Evolutionary conservation across 768 basidiomycete species (phyloP).

Genomic region (Royoungia palumana): DNA sequence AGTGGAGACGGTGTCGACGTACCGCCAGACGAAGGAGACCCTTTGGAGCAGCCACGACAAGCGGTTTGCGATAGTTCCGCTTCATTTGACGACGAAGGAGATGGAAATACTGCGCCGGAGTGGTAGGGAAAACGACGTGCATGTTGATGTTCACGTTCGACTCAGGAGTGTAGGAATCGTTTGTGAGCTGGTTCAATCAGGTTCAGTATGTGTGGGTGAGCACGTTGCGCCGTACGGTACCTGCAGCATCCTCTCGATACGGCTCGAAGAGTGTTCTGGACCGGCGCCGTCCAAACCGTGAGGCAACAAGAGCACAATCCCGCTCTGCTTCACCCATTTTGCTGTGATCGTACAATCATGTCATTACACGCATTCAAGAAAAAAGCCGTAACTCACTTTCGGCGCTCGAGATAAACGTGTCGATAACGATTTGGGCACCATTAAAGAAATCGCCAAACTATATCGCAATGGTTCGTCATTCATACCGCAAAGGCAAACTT

Average conservation of each 20-base stretch:
- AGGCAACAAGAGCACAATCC: conserved; percentile 78
- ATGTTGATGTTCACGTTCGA: conserved; percentile 63
- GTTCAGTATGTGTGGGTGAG: not conserved
- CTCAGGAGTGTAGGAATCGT: conserved; percentile 52
- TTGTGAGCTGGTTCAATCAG: conserved; percentile 56
- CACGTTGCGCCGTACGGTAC: conserved; percentile 34
- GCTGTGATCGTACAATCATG: conserved; percentile 40
- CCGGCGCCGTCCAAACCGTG: conserved; percentile 93
- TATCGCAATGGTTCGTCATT: not conserved
- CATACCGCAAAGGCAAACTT: not conserved
- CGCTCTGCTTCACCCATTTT: conserved; percentile 93
- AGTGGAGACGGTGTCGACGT: conserved; percentile 23
- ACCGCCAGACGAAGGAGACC: conserved; percentile 76
- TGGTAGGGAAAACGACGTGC: conserved; percentile 82
- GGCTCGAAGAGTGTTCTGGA: conserved; percentile 87
- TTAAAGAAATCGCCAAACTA: conserved; percentile 94
- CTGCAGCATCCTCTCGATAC: conserved; percentile 90
- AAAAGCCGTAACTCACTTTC: conserved; percentile 55
- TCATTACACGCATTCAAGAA: not conserved
- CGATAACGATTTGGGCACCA: conserved; percentile 83
- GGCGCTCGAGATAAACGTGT: conserved; percentile 81
- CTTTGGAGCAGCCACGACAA: conserved; percentile 84
- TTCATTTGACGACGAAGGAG: conserved; percentile 82
- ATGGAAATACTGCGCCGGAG: conserved; percentile 91
- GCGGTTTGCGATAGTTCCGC: conserved; percentile 82